These are phyloP conservation scores for Aspergillus ustus DNA, from an alignment of 2,329 filamentous ascomycete species.

Conservation along the genomic window DNA sequence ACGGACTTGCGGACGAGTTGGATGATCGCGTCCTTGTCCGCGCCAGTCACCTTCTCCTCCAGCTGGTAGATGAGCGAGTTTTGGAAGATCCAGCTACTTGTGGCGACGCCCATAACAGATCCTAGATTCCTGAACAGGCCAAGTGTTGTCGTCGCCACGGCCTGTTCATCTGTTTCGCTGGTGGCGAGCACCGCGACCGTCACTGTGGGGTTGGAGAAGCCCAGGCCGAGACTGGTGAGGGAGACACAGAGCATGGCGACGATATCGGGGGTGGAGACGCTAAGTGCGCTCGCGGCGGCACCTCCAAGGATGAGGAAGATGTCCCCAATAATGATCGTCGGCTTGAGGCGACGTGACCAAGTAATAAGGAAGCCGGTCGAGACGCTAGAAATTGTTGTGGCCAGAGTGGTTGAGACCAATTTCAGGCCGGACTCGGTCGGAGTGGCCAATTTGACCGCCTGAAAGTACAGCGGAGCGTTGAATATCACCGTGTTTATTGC, in stretches of 20 bases:
- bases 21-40: slow-evolving; percentile 60
- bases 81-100: slow-evolving; percentile 73
- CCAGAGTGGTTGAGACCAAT: slow-evolving; percentile 67
- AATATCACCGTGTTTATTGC: slow-evolving; percentile 65
- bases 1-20: slow-evolving; percentile 56
- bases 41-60: slow-evolving; percentile 60
- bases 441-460: slow-evolving; percentile 71
- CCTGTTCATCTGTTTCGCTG: slow-evolving; percentile 65
- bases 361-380: slow-evolving; percentile 67
- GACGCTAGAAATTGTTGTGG: slow-evolving; percentile 60
- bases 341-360: slow-evolving; percentile 63
- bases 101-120: slow-evolving; percentile 73
- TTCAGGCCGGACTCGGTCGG: slow-evolving; percentile 74
- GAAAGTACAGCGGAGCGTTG: slow-evolving; percentile 76
- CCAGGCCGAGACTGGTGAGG: slow-evolving; percentile 62
- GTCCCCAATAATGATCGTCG: slow-evolving; percentile 60
- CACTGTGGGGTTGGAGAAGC: slow-evolving; percentile 67
- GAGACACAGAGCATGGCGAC: slow-evolving; percentile 63
- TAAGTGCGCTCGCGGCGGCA: slow-evolving; percentile 55
- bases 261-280: slow-evolving; percentile 55
- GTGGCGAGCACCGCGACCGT: slow-evolving; percentile 68
- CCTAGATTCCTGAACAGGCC: slow-evolving; percentile 74
- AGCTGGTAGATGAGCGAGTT: slow-evolving; percentile 69
- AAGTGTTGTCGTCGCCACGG: slow-evolving; percentile 71
- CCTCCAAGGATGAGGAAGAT: slow-evolving; percentile 57